Evolutionary conservation across 2,329 filamentous ascomycete species (phyloP).

Genomic region (Aspergillus sp.): DNA sequence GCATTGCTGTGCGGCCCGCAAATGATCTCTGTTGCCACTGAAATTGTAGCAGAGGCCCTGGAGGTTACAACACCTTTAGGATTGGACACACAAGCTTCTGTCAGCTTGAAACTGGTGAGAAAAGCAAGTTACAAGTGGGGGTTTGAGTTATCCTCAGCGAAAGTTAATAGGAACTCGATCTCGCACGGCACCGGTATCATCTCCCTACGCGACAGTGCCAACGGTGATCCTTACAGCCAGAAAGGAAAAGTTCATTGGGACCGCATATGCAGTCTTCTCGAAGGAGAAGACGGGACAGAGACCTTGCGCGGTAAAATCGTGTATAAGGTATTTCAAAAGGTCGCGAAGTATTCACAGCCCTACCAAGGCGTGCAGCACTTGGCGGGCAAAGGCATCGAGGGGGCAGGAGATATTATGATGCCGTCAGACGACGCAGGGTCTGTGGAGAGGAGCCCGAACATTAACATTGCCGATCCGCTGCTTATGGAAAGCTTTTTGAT

Average conservation of each 20-base stretch:
- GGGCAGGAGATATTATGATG: slow-evolving; percentile 14
- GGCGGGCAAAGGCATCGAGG: slow-evolving; percentile 7
- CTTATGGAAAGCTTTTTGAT: slow-evolving; percentile 28
- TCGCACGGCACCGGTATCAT: no score
- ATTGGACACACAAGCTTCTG: no score
- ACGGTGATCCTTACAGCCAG: neutral
- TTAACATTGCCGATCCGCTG: no score
- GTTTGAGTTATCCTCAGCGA: no score
- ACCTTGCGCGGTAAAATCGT: neutral
- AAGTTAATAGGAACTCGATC: no score
- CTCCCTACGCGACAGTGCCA: no score
- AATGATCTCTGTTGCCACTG: neutral
- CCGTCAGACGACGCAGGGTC: slow-evolving; percentile 14
- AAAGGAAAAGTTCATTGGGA: no score
- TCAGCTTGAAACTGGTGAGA: no score
- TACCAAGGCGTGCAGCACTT: neutral
- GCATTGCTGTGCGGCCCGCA: neutral
- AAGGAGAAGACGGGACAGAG: neutral
- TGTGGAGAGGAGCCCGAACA: neutral
- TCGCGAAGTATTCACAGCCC: neutral
- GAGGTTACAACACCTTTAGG: neutral
- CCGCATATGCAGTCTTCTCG: no score
- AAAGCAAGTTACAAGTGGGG: no score
- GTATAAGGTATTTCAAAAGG: neutral
- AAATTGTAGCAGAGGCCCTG: neutral